phyloP scores from a whole-genome alignment of 169 alveolate genomes.

The Plasmodium malariae region DNA sequence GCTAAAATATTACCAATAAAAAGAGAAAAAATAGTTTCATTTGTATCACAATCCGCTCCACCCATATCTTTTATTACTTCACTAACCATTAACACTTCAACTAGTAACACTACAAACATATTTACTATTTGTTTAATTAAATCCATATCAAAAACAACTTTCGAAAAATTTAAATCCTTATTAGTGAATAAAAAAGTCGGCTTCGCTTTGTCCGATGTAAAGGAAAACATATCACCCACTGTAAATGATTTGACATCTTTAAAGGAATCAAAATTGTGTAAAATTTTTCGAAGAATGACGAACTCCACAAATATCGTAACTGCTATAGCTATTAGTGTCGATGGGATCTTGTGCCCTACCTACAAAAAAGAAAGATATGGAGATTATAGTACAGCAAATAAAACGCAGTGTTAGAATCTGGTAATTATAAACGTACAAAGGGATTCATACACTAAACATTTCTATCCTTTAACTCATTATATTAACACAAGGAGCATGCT shows the following conservation, averaged over 20 bases:
- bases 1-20: conserved; percentile 83
- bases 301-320: conserved; percentile 81
- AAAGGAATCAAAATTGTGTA: conserved; percentile 66
- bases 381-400: too few species aligned
- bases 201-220: conserved; percentile 81
- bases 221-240: conserved; percentile 83
- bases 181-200: conserved; percentile 77
- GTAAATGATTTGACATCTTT: conserved; percentile 82
- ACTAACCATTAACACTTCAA: conserved; percentile 85
- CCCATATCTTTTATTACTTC: conserved; percentile 86
- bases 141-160: conserved; percentile 76
- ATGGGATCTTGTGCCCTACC: conserved; percentile 78
- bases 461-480: too few species aligned
- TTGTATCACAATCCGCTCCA: conserved; percentile 83
- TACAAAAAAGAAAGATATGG: conserved; percentile 17
- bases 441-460: too few species aligned
- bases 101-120: conserved; percentile 79
- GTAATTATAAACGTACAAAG: too few species aligned
- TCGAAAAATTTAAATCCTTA: conserved; percentile 66
- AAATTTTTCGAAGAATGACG: conserved; percentile 27
- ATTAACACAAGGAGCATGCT: too few species aligned
- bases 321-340: conserved; percentile 82
- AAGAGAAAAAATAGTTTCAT: conserved; percentile 85
- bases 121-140: conserved; percentile 77
- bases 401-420: too few species aligned